Conservation (phyloP, 1,284 basidiomycete genomes). For the Pterulicium gracile region DNA sequence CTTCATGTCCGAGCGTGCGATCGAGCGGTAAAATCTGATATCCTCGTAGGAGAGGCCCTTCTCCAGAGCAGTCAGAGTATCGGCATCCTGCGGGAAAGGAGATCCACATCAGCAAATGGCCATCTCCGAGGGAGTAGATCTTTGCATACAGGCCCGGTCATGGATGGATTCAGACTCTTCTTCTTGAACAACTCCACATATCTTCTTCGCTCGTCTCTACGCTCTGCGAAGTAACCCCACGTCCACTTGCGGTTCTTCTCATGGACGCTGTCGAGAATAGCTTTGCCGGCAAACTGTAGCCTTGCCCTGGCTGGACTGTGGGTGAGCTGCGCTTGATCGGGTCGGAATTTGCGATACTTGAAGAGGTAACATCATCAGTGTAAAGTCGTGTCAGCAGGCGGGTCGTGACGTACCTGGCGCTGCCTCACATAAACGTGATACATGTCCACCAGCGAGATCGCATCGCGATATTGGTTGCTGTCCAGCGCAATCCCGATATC, state of each 20-base stretch:
- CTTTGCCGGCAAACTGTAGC: constrained; percentile 73
- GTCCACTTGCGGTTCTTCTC: constrained; percentile 84
- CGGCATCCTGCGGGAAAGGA: constrained; percentile 48
- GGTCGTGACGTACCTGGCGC: constrained; percentile 67
- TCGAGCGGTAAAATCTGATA: constrained; percentile 95
- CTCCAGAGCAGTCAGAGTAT: constrained; percentile 64
- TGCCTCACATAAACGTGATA: constrained; percentile 95
- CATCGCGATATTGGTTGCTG: constrained; percentile 92
- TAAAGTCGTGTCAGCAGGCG: constrained; percentile 8
- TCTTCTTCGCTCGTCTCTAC: constrained; percentile 74
- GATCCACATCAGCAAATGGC: too few species aligned
- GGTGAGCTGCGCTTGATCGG: constrained; percentile 49
- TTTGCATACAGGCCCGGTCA: constrained; percentile 36
- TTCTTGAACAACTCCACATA: constrained; percentile 89
- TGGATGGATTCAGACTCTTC: constrained; percentile 41
- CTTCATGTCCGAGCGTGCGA: constrained; percentile 81
- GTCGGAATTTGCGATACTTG: constrained; percentile 78
- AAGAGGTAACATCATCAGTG: background rate
- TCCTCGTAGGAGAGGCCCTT: constrained; percentile 87
- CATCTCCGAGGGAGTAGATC: too few species aligned
- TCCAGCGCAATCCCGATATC: constrained; percentile 93
- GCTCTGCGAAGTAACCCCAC: constrained; percentile 85
- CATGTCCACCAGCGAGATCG: constrained; percentile 90
- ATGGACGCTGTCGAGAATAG: constrained; percentile 81
- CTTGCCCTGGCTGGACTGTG: constrained; percentile 64